Percentiles rank a stretch among this genome's conserved stretches.
phyloP scores from a whole-genome alignment of 805 yeast species.

The Cyberlindnera meyerae region DNA sequence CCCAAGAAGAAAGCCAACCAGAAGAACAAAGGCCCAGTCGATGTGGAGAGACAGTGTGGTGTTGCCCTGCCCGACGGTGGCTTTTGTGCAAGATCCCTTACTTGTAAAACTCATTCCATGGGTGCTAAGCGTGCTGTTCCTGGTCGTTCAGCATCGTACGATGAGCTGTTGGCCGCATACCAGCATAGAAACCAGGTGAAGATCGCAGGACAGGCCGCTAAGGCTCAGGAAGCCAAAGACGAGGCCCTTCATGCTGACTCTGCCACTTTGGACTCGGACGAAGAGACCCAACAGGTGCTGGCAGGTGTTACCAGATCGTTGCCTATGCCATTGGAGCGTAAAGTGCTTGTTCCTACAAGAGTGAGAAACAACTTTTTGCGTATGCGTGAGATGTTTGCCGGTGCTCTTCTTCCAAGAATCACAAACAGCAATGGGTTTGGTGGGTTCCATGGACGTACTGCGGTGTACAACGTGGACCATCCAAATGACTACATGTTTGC shows the following conservation, averaged over 20 bases:
- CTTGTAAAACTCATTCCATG: constrained; percentile 98
- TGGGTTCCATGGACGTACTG: constrained; percentile 75
- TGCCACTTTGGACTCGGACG: constrained; percentile 59
- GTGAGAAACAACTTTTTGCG: constrained; percentile 70
- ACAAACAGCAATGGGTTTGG: constrained; percentile 57
- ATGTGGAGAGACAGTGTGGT: constrained; percentile 94
- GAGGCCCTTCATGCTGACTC: constrained; percentile 45
- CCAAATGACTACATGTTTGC: constrained; percentile 59
- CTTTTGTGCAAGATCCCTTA: constrained; percentile 88
- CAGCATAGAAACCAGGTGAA: constrained; percentile 92
- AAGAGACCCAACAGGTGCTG: constrained; percentile 86
- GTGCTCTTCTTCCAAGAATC: constrained; percentile 67
- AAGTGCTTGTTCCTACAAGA: constrained; percentile 63
- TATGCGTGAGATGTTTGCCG: constrained; percentile 92
- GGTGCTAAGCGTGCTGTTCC: constrained; percentile 95
- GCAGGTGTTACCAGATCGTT: constrained; percentile 80
- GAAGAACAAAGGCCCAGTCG: constrained; percentile 77
- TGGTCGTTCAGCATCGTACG: constrained; percentile 92
- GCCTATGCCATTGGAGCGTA: constrained; percentile 80
- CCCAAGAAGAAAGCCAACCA: constrained; percentile 40
- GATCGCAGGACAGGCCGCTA: constrained; percentile 75
- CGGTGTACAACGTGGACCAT: constrained; percentile 66
- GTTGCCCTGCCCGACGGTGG: constrained; percentile 93
- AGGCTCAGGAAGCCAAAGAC: constrained; percentile 72
- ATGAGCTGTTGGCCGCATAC: constrained; percentile 77